Evolutionary conservation across 2,329 filamentous ascomycete species (phyloP), one percentile per base, ranked within the genome.

Genomic region (Colletotrichum theobromicola): DNA sequence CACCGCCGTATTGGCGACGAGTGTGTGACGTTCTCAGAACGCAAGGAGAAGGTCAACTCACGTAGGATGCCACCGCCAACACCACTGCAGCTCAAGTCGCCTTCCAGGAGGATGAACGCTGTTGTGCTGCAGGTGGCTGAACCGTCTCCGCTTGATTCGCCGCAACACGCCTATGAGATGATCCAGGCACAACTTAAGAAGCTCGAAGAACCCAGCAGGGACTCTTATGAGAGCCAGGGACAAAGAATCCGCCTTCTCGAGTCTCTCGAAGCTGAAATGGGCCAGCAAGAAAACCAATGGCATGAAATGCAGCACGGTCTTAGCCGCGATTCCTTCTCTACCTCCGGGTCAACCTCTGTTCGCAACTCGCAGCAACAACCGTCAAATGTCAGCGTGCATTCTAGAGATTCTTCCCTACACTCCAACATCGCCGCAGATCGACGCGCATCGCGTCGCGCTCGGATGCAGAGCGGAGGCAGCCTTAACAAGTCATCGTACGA

Each of bases 241-340:
- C 84, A 84, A 69, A 84, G 87, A 32, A 82, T 89, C 72, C 86
- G 84, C 37, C 84, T 92, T 4, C 83, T 93, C 2, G 88, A 90
- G 35, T 88, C 91, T 74, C 83, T 93, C 2, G 92, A 93, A 79
- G 85, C 84, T 75, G 92, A 93, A 80, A 90, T 93, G 87, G 90
- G 88, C 1, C 81, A 87, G 76, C 89, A 93, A 79, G 90, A 92
- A 79, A 86, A 85, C 68, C 87, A 89, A 76, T 93, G 91, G 92
- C 87, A 89, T 70, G 83, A 87, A 64, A 87, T 93, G 82, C 90
- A 90, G 71, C 83, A 87, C 30, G 87, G 88, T 46, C 79, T 92
- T 53, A 83, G 84, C 67, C 87, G 87, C 71, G 86, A 89, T 77
- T 91, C 90, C 7, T 79, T 88, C 53, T 90, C 87, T 2, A 88